Base-by-base conservation (phyloP, 371 early-diverging fungal species). In the Mucor piriformis region DNA sequence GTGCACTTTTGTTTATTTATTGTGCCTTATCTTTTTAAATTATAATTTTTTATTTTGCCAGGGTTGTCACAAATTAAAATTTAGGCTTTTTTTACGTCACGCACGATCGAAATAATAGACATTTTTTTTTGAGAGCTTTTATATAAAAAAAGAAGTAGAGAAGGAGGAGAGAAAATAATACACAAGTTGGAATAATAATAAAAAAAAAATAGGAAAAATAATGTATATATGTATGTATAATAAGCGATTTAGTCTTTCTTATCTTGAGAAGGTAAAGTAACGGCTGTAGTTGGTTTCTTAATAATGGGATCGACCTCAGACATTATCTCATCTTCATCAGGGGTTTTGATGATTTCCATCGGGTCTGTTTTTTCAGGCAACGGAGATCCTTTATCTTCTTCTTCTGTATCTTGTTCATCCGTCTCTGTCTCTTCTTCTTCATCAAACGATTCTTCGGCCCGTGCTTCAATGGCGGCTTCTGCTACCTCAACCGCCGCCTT, bases 241-340 rank as follows among this genome's bases (percentile, higher is more conserved):
- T 10, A 16, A 49, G 15, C 27, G 20, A 42, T 11, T 37, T 37
- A 20, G 27, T 54, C 52, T 23, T 50, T 43, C 23, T 37, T 38
- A 29, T 33, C 20, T 27, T 15, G 13, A 42, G 8, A 16, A 43
- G 54, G 43, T 42, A 54, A 54, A 18, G 50, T 32, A 32, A 18
- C n/a, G 0, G 32, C 27, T n/a, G 53, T n/a, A 25, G 32, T 25
- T 8, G 53, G 21, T 37, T 20, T 20, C 7, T 12, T 35, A 35
- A 50, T 35, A 25, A 18, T 42, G 4, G 38, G 37, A 25, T 59
- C 52, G 42, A 34, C 59, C 18, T 59, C 59, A 34, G 59, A 44
- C 59, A 59, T 59, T 6, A 59, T 46, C 15, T 59, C 59, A 35
- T 59, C 59, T 46, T 59, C 59, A 44, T 51, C 59, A 20, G 42